phyloP scores from a whole-genome alignment of 2,329 filamentous ascomycete species.

The Taxawa tesnikishii region DNA sequence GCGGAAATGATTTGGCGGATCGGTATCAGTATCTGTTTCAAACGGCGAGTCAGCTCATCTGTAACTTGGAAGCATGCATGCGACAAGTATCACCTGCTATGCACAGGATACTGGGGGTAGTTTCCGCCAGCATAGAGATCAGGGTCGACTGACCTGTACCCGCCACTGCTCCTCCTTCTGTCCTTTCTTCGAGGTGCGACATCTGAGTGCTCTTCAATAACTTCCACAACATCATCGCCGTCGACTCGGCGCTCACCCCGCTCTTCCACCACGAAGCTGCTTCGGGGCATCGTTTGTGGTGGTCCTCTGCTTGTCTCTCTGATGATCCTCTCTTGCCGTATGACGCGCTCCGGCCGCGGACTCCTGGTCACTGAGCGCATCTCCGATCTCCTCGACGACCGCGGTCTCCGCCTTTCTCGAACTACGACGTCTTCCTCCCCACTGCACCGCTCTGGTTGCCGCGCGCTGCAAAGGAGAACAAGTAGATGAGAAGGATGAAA shows the following conservation, averaged over 20 bases:
- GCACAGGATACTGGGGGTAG: constrained; percentile 8
- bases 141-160: constrained; percentile 39
- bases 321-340: constrained; percentile 20
- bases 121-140: constrained; percentile 23
- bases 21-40: no score
- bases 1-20: no score
- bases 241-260: constrained; percentile 26
- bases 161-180: constrained; percentile 24
- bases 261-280: constrained; percentile 31
- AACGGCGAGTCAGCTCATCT: no score
- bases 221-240: constrained; percentile 44
- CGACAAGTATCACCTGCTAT: no score
- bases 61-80: no score
- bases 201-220: constrained; percentile 43
- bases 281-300: constrained; percentile 5
- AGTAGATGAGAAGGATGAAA: constrained; percentile 41
- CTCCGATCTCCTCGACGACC: constrained; percentile 19
- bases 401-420: constrained; percentile 11
- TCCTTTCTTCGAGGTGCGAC: constrained; percentile 27
- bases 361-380: constrained; percentile 17
- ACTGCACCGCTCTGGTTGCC: constrained; percentile 8
- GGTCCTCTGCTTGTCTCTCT: constrained; percentile 13
- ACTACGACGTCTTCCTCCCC: constrained; percentile 19
- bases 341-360: constrained; percentile 19
- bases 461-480: constrained; percentile 29